A percentile compares a stretch with the other conserved stretches of the same genome.
Evolutionary conservation across 768 basidiomycete species (phyloP).

Genomic region (Podaxis carcinomalis): DNA sequence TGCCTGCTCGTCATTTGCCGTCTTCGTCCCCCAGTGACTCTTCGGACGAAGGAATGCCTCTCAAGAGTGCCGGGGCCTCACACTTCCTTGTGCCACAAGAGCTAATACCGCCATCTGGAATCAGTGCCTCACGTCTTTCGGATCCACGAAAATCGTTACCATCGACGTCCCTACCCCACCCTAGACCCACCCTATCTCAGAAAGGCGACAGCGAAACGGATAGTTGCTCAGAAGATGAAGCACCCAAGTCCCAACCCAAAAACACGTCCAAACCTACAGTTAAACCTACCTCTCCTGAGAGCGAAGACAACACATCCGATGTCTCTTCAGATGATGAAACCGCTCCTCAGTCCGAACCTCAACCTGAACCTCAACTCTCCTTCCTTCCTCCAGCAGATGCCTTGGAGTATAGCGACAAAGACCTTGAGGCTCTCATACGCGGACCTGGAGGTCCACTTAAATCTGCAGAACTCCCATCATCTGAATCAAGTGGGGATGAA

Average conservation of each 20-base stretch:
- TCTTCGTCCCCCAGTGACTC: not conserved
- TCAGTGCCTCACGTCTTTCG: not conserved
- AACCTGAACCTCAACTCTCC: not conserved
- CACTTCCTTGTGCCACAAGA: not conserved
- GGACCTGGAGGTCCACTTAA: constrained; percentile 29
- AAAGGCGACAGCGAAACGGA: not conserved
- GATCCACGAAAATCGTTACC: not conserved
- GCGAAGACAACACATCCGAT: not conserved
- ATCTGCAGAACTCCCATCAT: constrained; percentile 31
- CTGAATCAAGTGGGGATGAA: constrained; percentile 38
- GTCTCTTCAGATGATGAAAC: not conserved
- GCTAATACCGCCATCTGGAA: not conserved
- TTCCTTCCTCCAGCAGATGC: constrained; percentile 8
- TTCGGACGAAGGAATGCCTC: not conserved
- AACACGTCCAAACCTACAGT: not conserved
- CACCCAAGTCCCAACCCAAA: no score
- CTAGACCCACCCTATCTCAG: not conserved
- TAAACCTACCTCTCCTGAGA: not conserved
- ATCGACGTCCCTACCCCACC: not conserved
- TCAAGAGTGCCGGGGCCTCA: constrained; percentile 1
- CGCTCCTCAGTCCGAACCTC: not conserved
- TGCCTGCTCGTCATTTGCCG: not conserved
- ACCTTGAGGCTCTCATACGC: constrained; percentile 34
- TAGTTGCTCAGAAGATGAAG: not conserved
- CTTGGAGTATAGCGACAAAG: constrained; percentile 23